These are phyloP conservation scores for Heterobasidion occidentale DNA, from an alignment of 1,284 basidiomycete genomes.

Conservation along the genomic window DNA sequence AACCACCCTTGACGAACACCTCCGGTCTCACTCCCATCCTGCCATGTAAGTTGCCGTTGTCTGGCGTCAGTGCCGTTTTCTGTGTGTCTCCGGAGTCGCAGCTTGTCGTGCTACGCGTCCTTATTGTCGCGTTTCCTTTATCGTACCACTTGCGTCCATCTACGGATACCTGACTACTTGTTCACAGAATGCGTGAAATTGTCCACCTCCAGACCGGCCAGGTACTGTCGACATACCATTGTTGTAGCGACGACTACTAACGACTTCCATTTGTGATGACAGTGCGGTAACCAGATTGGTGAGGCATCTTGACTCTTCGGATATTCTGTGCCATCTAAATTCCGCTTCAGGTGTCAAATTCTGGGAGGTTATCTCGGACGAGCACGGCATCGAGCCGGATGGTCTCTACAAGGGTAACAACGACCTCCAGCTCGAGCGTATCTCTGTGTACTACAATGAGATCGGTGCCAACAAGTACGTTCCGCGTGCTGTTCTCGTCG, in stretches of 20 bases:
- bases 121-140: constrained; percentile 3
- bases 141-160: constrained; percentile 6
- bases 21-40: constrained; percentile 8
- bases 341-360: constrained; percentile 80
- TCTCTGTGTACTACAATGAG: constrained; percentile 95
- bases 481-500: constrained; percentile 90
- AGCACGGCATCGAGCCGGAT: constrained; percentile 93
- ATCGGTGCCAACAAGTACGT: constrained; percentile 91
- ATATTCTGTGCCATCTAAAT: not conserved
- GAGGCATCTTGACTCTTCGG: constrained; percentile 19
- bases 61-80: not conserved
- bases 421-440: constrained; percentile 96
- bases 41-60: constrained; percentile 10
- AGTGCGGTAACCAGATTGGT: constrained; percentile 99
- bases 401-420: constrained; percentile 91
- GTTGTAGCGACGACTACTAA: constrained; percentile 12
- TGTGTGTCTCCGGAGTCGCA: not conserved
- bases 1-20: constrained; percentile 7
- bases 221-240: constrained; percentile 37
- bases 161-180: not conserved
- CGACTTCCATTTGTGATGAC: constrained; percentile 9
- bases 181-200: constrained; percentile 86
- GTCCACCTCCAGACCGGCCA: constrained; percentile 96
- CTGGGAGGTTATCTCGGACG: constrained; percentile 97
- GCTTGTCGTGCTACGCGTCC: constrained; percentile 1